phyloP scores from a whole-genome alignment of 2,329 filamentous ascomycete species.

The Penicillium decumbens region DNA sequence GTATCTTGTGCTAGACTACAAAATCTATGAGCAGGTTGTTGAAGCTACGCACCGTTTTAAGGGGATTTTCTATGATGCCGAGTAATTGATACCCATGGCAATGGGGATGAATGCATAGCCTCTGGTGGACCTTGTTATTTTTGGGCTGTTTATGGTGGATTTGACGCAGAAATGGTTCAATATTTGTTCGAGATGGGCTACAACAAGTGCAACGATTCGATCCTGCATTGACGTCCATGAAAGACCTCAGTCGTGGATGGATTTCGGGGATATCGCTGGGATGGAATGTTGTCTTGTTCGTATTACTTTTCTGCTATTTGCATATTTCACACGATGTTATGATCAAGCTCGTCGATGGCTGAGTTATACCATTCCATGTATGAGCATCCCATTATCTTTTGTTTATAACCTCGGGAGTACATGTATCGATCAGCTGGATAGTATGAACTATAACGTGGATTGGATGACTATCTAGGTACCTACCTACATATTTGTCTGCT shows the following conservation, averaged over 20 bases:
- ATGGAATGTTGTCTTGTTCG: background rate
- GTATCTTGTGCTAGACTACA: constrained; percentile 57
- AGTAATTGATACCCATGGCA: constrained; percentile 7
- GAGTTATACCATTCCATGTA: background rate
- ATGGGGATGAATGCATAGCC: background rate
- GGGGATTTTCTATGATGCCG: constrained; percentile 67
- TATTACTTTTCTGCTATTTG: background rate
- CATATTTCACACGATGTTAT: constrained; percentile 14
- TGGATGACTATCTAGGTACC: too few relatives aligned
- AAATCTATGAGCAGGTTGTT: constrained; percentile 71
- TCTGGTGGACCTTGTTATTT: background rate
- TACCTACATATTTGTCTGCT: background rate
- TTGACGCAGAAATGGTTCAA: too few relatives aligned
- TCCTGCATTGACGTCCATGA: background rate
- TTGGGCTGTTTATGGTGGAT: background rate
- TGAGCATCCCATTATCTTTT: background rate
- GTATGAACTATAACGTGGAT: too few relatives aligned
- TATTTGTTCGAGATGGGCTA: background rate
- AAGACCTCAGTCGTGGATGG: background rate
- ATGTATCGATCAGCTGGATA: too few relatives aligned
- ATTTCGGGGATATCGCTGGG: background rate
- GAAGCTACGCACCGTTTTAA: constrained; percentile 79
- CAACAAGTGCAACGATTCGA: background rate
- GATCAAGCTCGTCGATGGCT: constrained; percentile 4
- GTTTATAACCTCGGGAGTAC: too few relatives aligned